phyloP scores from a whole-genome alignment of 257 asterid genomes.

The Solanum infundibuliforme region DNA sequence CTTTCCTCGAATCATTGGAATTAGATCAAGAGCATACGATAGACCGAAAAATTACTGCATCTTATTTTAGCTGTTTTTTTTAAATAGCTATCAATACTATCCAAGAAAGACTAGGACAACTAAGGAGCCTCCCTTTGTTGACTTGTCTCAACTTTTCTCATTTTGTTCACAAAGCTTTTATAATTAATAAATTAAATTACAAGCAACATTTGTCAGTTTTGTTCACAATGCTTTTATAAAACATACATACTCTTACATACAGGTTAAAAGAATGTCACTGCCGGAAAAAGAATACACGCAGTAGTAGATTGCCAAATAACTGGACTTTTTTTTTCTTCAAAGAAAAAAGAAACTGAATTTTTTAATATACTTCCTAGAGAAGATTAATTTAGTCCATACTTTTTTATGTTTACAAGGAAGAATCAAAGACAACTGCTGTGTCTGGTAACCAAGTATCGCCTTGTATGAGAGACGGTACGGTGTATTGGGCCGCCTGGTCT shows the following conservation, averaged over 20 bases:
- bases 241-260: background rate
- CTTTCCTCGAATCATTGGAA: background rate
- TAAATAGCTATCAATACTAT: background rate
- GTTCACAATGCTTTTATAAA: background rate
- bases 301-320: background rate
- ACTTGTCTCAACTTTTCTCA: background rate
- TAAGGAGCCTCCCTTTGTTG: background rate
- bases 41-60: background rate
- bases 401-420: conserved; percentile 1
- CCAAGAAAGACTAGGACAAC: background rate
- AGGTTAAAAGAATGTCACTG: background rate
- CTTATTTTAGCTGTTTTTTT: no score
- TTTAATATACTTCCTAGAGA: background rate
- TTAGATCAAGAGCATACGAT: background rate
- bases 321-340: background rate
- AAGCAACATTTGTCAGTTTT: background rate
- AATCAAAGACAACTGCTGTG: conserved; percentile 25
- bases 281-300: background rate
- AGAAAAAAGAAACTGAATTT: background rate
- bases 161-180: background rate
- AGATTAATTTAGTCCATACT: background rate
- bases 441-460: conserved; percentile 49
- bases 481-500: conserved; percentile 30
- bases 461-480: conserved; percentile 37
- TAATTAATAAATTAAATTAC: background rate